Percentiles rank a stretch among this genome's conserved stretches.
phyloP scores from a whole-genome alignment of 371 early-diverging fungal species.

The Haplosporangium sp. region DNA sequence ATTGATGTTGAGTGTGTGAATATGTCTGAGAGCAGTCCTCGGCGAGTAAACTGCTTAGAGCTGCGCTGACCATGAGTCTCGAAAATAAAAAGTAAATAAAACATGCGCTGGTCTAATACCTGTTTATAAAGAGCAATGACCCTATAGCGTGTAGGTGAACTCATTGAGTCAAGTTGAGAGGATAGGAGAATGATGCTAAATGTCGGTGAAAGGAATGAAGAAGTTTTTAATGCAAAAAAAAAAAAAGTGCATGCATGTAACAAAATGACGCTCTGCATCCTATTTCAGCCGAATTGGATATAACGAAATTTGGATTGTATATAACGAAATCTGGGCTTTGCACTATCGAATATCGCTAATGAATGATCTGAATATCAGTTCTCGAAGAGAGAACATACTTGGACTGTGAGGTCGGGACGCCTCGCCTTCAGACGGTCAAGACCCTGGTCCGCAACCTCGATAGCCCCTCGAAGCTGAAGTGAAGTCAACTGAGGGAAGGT shows the following conservation, averaged over 20 bases:
- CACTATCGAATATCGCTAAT: no score
- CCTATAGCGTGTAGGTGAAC: constrained; percentile 56
- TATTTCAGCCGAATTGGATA: no score
- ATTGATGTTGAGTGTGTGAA: neutral
- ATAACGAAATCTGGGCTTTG: no score
- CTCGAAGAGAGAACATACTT: constrained; percentile 43
- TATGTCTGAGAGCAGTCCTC: no score
- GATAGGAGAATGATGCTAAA: neutral
- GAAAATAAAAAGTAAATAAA: neutral
- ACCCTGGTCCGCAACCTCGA: constrained; percentile 20
- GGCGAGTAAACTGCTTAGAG: no score
- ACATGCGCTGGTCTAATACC: constrained; percentile 27
- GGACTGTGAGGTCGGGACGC: constrained; percentile 18
- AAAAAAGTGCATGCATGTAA: neutral
- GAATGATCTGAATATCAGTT: no score
- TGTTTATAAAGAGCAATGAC: constrained; percentile 67
- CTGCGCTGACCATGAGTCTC: neutral
- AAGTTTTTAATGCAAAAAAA: neutral
- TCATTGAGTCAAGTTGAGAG: constrained; percentile 9
- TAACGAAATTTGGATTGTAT: no score
- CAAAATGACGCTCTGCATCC: neutral
- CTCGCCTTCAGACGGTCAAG: constrained; percentile 1
- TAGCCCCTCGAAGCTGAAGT: constrained; percentile 34
- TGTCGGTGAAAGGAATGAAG: neutral
- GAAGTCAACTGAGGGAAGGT: constrained; percentile 18